Base-by-base conservation (phyloP, 108 stramenopile genomes). In the Pelagomonas calceolata region DNA sequence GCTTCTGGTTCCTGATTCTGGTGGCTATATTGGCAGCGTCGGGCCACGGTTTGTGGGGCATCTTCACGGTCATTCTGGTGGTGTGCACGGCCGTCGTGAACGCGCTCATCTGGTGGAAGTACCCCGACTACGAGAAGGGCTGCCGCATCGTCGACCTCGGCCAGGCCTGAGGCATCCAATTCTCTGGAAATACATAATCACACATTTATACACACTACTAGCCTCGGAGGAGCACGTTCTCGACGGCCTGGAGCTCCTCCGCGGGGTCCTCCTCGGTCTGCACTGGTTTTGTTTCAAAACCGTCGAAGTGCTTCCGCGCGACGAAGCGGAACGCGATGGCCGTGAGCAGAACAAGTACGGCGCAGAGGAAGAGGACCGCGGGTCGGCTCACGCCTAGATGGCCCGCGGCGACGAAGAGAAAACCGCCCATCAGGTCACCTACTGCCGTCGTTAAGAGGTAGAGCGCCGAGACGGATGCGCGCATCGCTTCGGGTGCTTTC, bases 341-440 rank as follows among this genome's bases (percentile, higher is more conserved):
- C 0, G 43, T 66, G n/a, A 34, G 17, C 0, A 64, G 32, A 63
- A 75, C 70, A 30, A 70, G 34, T 7, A n/a, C 43, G 3, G 69
- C 69, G 34, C 45, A 75, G 18, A 75, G 21, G 4, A 60, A 21
- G 16, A 67, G 63, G 34, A 75, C 4, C 16, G 65, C 29, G 34
- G 32, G 17, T 33, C 64, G 63, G 31, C 12, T 26, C 9, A 70
- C 29, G 32, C 67, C 30, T 35, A 31, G 15, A 32, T 30, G 10
- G 66, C 51, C 70, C 29, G 66, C 34, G 51, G 44, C 63, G 39
- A 21, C 26, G 70, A 67, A 75, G 30, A 81, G 32, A 0, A 85
- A 30, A 0, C 83, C 85, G 33, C 80, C 84, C 16, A 89, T 70
- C 33, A 84, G 65, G 67, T 89, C 84, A 3, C 89, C 89, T 32